Percentiles rank a stretch among this genome's conserved stretches.
These are phyloP conservation scores for Pichia heedii DNA, from an alignment of 805 yeast species.

Conservation along the genomic window DNA sequence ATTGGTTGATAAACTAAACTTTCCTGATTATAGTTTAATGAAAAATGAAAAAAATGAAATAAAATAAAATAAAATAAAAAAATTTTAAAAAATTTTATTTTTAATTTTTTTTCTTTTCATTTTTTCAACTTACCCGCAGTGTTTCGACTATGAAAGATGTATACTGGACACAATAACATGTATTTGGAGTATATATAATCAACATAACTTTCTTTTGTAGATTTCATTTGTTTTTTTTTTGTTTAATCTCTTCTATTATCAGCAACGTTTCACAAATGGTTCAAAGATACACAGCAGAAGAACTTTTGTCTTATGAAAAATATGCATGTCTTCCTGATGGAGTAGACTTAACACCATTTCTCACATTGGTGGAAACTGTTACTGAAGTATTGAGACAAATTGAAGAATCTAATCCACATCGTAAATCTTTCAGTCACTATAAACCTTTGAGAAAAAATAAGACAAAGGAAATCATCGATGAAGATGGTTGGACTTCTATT, in stretches of 20 bases:
- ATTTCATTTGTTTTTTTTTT: background rate
- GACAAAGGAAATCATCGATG: slow-evolving; percentile 49
- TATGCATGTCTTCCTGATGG: slow-evolving; percentile 53
- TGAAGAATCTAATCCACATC: slow-evolving; percentile 24
- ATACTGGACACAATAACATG: too few relatives aligned
- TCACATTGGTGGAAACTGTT: slow-evolving; percentile 57
- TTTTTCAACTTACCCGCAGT: too few relatives aligned
- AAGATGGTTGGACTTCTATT: slow-evolving; percentile 77
- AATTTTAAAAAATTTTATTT: too few relatives aligned
- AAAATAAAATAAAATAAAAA: background rate
- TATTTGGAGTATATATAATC: too few relatives aligned
- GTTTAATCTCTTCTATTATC: too few relatives aligned
- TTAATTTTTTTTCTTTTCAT: too few relatives aligned
- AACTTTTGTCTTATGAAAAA: slow-evolving; percentile 49
- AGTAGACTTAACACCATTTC: slow-evolving; percentile 56
- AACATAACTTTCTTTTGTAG: too few relatives aligned
- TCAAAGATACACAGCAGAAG: slow-evolving; percentile 54
- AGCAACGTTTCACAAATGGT: too few relatives aligned
- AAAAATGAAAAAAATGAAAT: background rate
- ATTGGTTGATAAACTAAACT: slow-evolving; percentile 42
- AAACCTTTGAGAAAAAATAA: slow-evolving; percentile 37
- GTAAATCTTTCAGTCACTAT: slow-evolving; percentile 42
- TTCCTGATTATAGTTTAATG: background rate
- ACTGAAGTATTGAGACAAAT: slow-evolving; percentile 32
- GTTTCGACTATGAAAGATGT: too few relatives aligned